phyloP scores from a whole-genome alignment of 768 basidiomycete genomes.

The Suillus subalutaceus region DNA sequence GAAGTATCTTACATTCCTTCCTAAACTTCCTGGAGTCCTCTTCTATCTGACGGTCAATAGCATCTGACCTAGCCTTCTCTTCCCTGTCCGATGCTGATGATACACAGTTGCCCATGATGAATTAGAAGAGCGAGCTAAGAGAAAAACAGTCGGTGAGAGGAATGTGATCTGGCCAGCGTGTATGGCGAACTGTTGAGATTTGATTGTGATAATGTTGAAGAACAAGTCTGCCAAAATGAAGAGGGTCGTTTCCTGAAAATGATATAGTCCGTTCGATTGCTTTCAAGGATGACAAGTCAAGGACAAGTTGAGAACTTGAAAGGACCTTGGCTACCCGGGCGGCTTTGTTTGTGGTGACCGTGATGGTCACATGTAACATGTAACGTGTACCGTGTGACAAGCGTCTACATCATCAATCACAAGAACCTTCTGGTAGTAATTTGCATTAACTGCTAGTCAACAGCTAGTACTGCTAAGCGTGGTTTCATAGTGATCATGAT shows the following conservation, averaged over 20 bases:
- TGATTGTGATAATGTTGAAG: background rate
- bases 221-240: slow-evolving; percentile 15
- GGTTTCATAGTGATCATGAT: background rate
- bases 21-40: slow-evolving; percentile 83
- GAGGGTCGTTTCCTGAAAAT: slow-evolving; percentile 16
- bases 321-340: slow-evolving; percentile 8
- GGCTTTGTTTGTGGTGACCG: slow-evolving; percentile 7
- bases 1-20: slow-evolving; percentile 89
- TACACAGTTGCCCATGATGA: slow-evolving; percentile 69
- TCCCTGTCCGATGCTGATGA: slow-evolving; percentile 61
- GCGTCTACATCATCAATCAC: slow-evolving; percentile 4
- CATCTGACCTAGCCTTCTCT: slow-evolving; percentile 65
- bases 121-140: background rate
- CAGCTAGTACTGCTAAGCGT: background rate
- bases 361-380: slow-evolving; percentile 8
- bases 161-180: background rate
- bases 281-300: slow-evolving; percentile 10
- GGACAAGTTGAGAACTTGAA: slow-evolving; percentile 29
- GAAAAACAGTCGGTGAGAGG: slow-evolving; percentile 2
- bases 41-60: slow-evolving; percentile 83
- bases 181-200: background rate
- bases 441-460: background rate
- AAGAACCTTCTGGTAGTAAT: slow-evolving; percentile 18
- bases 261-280: slow-evolving; percentile 5
- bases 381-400: slow-evolving; percentile 18